Base-by-base conservation (phyloP, 2,329 filamentous ascomycete genomes). In the Ploettnerulaceae sp. region DNA sequence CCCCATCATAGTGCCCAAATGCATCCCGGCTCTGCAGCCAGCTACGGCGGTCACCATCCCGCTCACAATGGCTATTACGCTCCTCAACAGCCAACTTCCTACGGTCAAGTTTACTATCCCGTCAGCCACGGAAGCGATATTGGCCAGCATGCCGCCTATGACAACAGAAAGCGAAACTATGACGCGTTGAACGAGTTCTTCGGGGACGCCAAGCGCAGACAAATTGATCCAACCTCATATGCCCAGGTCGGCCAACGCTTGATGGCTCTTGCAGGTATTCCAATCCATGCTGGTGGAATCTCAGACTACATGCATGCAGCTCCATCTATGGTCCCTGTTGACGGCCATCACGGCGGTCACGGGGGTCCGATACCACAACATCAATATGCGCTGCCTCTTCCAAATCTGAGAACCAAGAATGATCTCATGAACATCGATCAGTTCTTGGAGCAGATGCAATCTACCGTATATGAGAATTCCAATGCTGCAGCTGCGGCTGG, bases 161-260 rank as follows among this genome's bases (percentile, higher is more conserved):
- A 91, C 62, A 77, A 81, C 57, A 81, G 86, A 62, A 93, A 91
- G 71, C 87, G 89, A 52, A 81, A 81, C n/a, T 87, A 84, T 57
- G 89, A 96, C 61, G 86, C 87, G 48, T 73, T 96, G 49, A 91
- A 95, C 63, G 89, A 95, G 65, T 95, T 97, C 71, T 95, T 97
- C 57, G 88, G 86, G 57, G 89, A 87, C 64, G 82, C 89, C 57
- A 97, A 96, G 75, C 87, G 90, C 60, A 86, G 89, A 62, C 82
- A 89, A 59, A 86, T 97, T 57, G 89, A 97, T 64, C 86, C 90
- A 3, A 77, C 77, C 44, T 93, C 86, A n/a, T 97, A 96, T 67
- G 77, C 85, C 47, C 87, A 94, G 63, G 89, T 98, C 55, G 89
- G 89, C 57, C 88, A 93, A 64, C 85, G 90, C 52, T 77, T 98